Evolutionary conservation across 2,329 filamentous ascomycete species (phyloP).

Genomic region (Talaromyces rugulosus): DNA sequence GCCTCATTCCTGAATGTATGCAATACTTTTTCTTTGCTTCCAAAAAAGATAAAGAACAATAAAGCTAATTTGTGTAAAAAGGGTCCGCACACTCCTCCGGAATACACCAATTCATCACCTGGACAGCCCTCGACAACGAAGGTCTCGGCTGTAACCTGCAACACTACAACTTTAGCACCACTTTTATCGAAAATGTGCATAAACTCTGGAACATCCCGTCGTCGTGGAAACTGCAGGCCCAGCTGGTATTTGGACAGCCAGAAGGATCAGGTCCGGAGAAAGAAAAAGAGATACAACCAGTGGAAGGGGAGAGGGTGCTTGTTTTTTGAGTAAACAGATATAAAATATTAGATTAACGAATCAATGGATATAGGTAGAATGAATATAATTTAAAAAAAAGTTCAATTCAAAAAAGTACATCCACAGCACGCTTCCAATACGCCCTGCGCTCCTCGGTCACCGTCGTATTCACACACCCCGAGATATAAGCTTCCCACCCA

Average conservation of each 20-base stretch:
- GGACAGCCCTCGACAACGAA: conserved; percentile 8
- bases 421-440: conserved; percentile 49
- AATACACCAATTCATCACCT: conserved; percentile 69
- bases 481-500: conserved; percentile 54
- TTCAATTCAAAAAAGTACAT: conserved; percentile 29
- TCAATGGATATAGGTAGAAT: background rate
- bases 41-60: conserved; percentile 50
- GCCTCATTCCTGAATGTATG: background rate
- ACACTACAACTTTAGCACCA: conserved; percentile 10
- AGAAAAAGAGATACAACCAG: background rate
- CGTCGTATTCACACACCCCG: conserved; percentile 50
- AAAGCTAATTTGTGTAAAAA: conserved; percentile 53
- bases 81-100: conserved; percentile 68
- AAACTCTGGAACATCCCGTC: conserved; percentile 5
- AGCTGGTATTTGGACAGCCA: conserved; percentile 10
- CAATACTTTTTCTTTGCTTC: background rate
- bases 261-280: background rate
- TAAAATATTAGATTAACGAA: background rate
- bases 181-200: background rate
- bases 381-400: no score
- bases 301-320: conserved; percentile 1
- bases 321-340: background rate
- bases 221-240: conserved; percentile 8
- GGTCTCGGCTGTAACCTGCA: conserved; percentile 13
- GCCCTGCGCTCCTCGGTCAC: conserved; percentile 43